Evolutionary conservation across 345 rosid genomes (phyloP), one percentile per base, ranked within the genome.

Genomic region (Rhodomyrtus tomentosa): DNA sequence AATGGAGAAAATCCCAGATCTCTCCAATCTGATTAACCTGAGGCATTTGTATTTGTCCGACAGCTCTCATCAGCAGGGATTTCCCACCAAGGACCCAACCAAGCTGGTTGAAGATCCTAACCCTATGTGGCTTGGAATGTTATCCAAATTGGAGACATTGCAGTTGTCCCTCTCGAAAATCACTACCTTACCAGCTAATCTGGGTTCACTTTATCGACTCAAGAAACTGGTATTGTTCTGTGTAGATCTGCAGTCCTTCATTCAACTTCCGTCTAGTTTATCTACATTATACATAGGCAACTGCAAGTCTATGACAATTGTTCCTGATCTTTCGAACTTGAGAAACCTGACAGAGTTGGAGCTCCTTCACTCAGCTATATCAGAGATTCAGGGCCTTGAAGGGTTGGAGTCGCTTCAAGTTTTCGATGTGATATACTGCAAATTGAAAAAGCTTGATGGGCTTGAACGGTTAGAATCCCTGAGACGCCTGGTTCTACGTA

Each of bases 211-310:
- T 50, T 49, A 53, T 50, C 82, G 84, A 42, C 87, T 85, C 25
- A 85, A 81, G 81, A 85, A 85, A 22, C 87, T 85, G 50, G 87
- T 85, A 7, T 82, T 85, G 81, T 85, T 84, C 24, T 85, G 87
- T 62, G 84, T 85, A 7, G 84, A 85, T 73, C 87, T 85, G 27
- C 82, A 85, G 49, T 49, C 36, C 38, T 82, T 82, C 36, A 55
- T 18, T 10, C 58, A 85, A 25, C 87, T 85, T 82, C 87, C 84
- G 18, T 62, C 87, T 21, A 82, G 84, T 16, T 81, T 85, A 20
- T 81, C 84, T 4, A 85, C 87, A 22, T 42, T 81, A 27, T 85
- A 85, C 22, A 62, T 85, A 18, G 84, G 87, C 20, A 73, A 85
- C 82, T 85, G 87, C 84, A 85, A 85, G 32, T 85, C 87, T 40